These are phyloP conservation scores for Thozetella sp. DNA, from an alignment of 495 filamentous ascomycete species.

Conservation along the genomic window DNA sequence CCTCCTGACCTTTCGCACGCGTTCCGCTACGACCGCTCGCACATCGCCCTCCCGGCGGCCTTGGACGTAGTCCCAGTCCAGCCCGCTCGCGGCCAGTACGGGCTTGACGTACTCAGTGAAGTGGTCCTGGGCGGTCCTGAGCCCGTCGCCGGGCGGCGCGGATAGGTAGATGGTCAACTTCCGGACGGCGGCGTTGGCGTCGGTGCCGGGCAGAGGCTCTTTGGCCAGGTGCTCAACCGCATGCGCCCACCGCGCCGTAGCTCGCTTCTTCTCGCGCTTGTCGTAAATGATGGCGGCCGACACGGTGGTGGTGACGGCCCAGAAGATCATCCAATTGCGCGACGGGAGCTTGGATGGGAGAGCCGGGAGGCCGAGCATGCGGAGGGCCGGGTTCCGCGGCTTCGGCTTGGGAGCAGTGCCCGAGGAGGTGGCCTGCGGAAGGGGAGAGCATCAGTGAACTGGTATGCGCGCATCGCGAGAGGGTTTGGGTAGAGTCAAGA, in stretches of 20 bases:
- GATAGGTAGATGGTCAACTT: conserved; percentile 86
- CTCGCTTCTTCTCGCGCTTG: conserved; percentile 80
- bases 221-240: conserved; percentile 84
- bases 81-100: conserved; percentile 80
- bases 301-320: conserved; percentile 75
- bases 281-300: conserved; percentile 83
- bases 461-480: not conserved
- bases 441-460: not conserved
- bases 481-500: no score
- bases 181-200: conserved; percentile 70
- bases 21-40: conserved; percentile 78
- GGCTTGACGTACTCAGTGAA: conserved; percentile 97
- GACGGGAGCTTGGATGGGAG: conserved; percentile 87
- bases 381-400: conserved; percentile 66
- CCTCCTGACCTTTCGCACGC: conserved; percentile 69
- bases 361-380: conserved; percentile 81
- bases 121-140: conserved; percentile 83
- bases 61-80: conserved; percentile 96
- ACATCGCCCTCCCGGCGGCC: conserved; percentile 88
- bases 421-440: conserved; percentile 21
- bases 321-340: conserved; percentile 96
- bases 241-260: conserved; percentile 83
- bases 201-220: conserved; percentile 61
- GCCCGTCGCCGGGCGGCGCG: conserved; percentile 81
- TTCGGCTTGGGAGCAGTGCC: conserved; percentile 39